Percentiles rank a stretch among this genome's conserved stretches.
These are phyloP conservation scores for Magnolia kwangsiensis DNA, from an alignment of 164 flowering plant species.

Conservation along the genomic window DNA sequence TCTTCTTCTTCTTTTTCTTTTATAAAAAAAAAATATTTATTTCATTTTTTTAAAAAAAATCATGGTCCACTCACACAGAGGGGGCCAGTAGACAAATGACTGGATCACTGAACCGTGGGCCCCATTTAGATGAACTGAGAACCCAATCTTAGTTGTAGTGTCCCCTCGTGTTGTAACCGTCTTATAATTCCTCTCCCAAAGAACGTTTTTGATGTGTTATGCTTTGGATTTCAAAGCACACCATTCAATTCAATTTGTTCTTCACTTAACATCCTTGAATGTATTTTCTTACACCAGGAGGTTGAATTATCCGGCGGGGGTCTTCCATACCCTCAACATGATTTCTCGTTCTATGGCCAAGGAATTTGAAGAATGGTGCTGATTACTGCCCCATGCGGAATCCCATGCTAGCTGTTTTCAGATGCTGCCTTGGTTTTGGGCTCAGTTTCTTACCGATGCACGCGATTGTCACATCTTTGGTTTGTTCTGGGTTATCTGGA, in stretches of 20 bases:
- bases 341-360: not conserved
- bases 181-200: no score
- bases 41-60: no score
- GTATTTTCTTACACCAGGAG: slow-evolving; percentile 17
- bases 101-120: no score
- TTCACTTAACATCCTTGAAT: not conserved
- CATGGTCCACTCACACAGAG: no score
- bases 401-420: not conserved
- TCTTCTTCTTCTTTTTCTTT: no score
- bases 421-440: not conserved
- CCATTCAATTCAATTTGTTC: not conserved
- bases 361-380: not conserved
- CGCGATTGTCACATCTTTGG: not conserved
- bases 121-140: no score
- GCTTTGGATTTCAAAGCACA: not conserved
- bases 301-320: slow-evolving; percentile 31
- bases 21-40: no score
- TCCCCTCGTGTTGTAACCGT: no score
- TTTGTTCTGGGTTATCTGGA: not conserved
- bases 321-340: slow-evolving; percentile 5
- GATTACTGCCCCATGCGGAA: not conserved
- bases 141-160: no score
- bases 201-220: not conserved
- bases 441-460: not conserved
- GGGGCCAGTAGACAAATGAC: no score